These are phyloP conservation scores for Talaromyces borbonicus DNA, from an alignment of 495 filamentous ascomycete genomes.

Conservation along the genomic window DNA sequence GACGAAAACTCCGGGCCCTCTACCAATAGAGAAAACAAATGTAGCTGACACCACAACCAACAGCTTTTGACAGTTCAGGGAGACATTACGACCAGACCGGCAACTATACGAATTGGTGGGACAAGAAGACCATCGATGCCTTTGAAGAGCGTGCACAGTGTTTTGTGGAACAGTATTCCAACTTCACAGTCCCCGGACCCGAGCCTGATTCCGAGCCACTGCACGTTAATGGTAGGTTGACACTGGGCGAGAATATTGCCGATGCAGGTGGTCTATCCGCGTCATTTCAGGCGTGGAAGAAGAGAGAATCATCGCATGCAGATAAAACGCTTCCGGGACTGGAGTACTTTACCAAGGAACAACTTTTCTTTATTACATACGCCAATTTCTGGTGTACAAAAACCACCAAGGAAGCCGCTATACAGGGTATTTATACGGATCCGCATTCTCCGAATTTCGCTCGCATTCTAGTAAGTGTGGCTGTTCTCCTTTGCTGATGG, in stretches of 20 bases:
- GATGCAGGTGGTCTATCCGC: conserved; percentile 63
- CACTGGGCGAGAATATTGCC: conserved; percentile 67
- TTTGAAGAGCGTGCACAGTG: conserved; percentile 58
- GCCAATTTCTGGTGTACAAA: conserved; percentile 63
- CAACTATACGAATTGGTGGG: conserved; percentile 64
- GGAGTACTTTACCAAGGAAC: conserved; percentile 54
- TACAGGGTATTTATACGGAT: conserved; percentile 49
- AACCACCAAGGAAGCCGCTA: conserved; percentile 44
- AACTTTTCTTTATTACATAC: conserved; percentile 64
- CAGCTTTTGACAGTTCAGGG: conserved; percentile 61
- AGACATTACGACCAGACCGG: conserved; percentile 58
- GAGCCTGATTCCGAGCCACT: conserved; percentile 44
- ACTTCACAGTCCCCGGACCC: conserved; percentile 47
- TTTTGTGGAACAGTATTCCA: conserved; percentile 59
- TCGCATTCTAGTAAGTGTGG: conserved; percentile 43
- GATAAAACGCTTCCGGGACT: conserved; percentile 55
- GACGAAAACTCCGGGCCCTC: too few relatives aligned
- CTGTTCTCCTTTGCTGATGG: background rate
- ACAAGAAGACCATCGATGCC: conserved; percentile 48
- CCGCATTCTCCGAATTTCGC: conserved; percentile 53
- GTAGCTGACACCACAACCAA: conserved; percentile 6
- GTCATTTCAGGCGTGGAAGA: conserved; percentile 58
- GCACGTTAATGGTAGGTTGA: conserved; percentile 58
- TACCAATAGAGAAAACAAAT: too few relatives aligned
- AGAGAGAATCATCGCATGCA: conserved; percentile 39